Evolutionary conservation across 495 filamentous ascomycete species (phyloP), one percentile per base, ranked within the genome.

Genomic region (Haplographium delicatum): DNA sequence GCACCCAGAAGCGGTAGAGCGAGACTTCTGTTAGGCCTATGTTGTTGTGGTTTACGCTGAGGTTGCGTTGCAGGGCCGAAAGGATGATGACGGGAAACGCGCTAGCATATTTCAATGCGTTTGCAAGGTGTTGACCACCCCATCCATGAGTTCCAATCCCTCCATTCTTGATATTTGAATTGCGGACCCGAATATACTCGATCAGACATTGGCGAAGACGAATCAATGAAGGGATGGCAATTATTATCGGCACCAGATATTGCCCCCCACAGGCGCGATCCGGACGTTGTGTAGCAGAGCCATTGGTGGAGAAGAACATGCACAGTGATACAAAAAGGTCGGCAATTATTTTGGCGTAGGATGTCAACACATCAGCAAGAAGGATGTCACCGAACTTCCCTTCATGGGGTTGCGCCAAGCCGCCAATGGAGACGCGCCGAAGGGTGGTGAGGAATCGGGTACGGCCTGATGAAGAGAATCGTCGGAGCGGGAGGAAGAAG

Each of bases 301-400:
- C 72, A 8, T 78, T 75, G 43, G 56, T 50, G 8, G 70, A 69
- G 56, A 96, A 75, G 67, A 95, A 90, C 89, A 95, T 95, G 78
- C 89, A 96, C 34, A 86, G 69, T 25, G 83, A 80, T 41, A 96
- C 81, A 63, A 85, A 93, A n/a, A 96, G 68, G 64, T 97, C 94
- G 3, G 82, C 91, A 2, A 96, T 71, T 22, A 96, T 82, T 59
- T 90, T 95, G 35, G 93, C 84, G 65, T 97, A 98, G 56, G 86
- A 91, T 7, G 93, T 98, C 51, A 98, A 68, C 27, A 85, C 91
- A 75, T 98, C 93, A 6, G 93, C 90, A n/a, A 97, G 75, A 33
- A 98, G 70, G 47, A 97, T 84, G 62, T 98, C 93, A 34, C 87
- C 89, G 59, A 98, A 98, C 48, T 91, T 94, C 30, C 88, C 88